phyloP scores from a whole-genome alignment of 2,329 filamentous ascomycete species.

The Monilinia aucupariae region DNA sequence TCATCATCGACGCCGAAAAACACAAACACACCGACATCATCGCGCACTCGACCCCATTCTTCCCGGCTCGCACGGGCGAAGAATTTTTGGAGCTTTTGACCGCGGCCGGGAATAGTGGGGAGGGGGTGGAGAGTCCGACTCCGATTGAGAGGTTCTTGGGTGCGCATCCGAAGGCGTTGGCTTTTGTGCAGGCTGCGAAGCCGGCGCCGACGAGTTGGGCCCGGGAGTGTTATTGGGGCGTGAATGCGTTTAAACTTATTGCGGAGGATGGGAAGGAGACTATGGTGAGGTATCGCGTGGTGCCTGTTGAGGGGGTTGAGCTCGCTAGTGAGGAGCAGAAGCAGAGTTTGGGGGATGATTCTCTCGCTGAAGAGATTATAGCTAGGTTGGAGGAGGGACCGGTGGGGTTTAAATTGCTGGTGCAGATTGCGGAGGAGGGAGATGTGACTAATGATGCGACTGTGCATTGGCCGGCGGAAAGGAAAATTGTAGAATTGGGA shows the following conservation, averaged over 20 bases:
- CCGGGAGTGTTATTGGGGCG: slow-evolving; percentile 43
- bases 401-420: slow-evolving; percentile 44
- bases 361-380: slow-evolving; percentile 46
- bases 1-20: slow-evolving; percentile 39
- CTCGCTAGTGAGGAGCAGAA: slow-evolving; percentile 39
- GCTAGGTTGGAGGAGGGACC: slow-evolving; percentile 35
- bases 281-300: slow-evolving; percentile 45
- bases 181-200: slow-evolving; percentile 46
- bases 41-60: slow-evolving; percentile 46
- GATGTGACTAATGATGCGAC: slow-evolving; percentile 46
- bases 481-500: slow-evolving; percentile 47
- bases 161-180: slow-evolving; percentile 42
- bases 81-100: slow-evolving; percentile 47
- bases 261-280: slow-evolving; percentile 39
- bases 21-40: slow-evolving; percentile 52
- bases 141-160: slow-evolving; percentile 41
- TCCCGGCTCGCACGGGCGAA: slow-evolving; percentile 48
- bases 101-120: slow-evolving; percentile 36
- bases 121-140: neutral
- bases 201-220: slow-evolving; percentile 46
- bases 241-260: slow-evolving; percentile 47
- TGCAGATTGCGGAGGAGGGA: slow-evolving; percentile 45
- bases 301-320: slow-evolving; percentile 41
- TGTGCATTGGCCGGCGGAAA: slow-evolving; percentile 48
- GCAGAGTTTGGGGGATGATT: slow-evolving; percentile 39